A percentile compares a stretch with the other conserved stretches of the same genome.
These are phyloP conservation scores for Tinospora cordifolia DNA, from an alignment of 164 flowering plant genomes.

Conservation along the genomic window DNA sequence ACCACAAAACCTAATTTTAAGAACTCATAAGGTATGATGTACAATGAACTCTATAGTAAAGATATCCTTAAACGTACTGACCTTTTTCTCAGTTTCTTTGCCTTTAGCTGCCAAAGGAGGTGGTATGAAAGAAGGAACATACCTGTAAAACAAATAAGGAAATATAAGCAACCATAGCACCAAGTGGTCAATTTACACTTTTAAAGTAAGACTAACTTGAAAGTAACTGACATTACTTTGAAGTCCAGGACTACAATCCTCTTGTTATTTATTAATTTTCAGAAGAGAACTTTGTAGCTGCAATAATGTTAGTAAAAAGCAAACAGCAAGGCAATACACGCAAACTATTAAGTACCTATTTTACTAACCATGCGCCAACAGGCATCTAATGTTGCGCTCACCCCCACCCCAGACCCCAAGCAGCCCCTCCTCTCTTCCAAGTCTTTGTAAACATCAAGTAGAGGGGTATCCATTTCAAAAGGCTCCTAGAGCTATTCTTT, in stretches of 20 bases:
- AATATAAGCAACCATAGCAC: neutral
- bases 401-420: too few relatives aligned
- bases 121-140: slow-evolving; percentile 95
- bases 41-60: neutral
- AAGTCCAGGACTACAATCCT: neutral
- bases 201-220: neutral
- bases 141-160: slow-evolving; percentile 45
- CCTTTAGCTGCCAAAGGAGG: slow-evolving; percentile 85
- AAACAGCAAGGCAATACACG: neutral
- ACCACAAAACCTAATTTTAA: neutral
- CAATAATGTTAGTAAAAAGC: neutral
- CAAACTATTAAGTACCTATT: neutral
- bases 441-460: too few relatives aligned
- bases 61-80: slow-evolving; percentile 17
- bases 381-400: neutral
- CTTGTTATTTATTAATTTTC: neutral
- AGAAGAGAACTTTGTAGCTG: neutral
- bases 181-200: neutral
- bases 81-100: slow-evolving; percentile 80
- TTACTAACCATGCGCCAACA: neutral
- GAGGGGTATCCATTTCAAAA: too few relatives aligned
- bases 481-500: too few relatives aligned
- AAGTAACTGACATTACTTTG: neutral
- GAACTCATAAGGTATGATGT: neutral
- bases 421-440: too few relatives aligned